Evolutionary conservation across 2,329 filamentous ascomycete genomes (phyloP).

Genomic region (Orbilia oligospora): DNA sequence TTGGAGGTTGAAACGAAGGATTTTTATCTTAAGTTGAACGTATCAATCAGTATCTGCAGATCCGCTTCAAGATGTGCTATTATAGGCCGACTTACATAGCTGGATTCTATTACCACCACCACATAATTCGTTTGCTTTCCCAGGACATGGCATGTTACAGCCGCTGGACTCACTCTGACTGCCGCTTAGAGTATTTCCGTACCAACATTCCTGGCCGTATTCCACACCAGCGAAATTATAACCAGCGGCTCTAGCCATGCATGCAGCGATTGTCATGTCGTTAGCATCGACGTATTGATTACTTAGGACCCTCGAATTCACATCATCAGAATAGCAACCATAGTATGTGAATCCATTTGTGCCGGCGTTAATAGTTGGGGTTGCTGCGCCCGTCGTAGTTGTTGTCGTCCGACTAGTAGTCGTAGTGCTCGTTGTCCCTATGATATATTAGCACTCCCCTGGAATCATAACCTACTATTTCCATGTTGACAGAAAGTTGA

Average conservation of each 20-base stretch:
- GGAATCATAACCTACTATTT: background rate
- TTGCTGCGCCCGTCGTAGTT: conserved; percentile 2
- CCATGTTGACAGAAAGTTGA: background rate
- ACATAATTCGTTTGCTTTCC: conserved; percentile 71
- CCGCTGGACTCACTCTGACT: conserved; percentile 62
- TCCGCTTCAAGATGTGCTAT: background rate
- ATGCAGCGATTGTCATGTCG: conserved; percentile 66
- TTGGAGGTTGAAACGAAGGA: conserved; percentile 23
- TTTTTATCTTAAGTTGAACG: conserved; percentile 5
- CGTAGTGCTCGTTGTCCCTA: conserved; percentile 17
- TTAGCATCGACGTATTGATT: conserved; percentile 60
- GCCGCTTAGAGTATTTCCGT: conserved; percentile 12
- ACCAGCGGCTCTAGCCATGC: conserved; percentile 64
- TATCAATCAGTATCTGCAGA: background rate
- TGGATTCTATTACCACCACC: conserved; percentile 69
- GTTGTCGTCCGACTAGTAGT: background rate
- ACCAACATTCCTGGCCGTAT: conserved; percentile 62
- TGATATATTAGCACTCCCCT: background rate
- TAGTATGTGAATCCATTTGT: conserved; percentile 33
- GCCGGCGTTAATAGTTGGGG: conserved; percentile 30
- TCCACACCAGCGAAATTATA: conserved; percentile 67
- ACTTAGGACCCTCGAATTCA: conserved; percentile 65
- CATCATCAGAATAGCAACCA: conserved; percentile 65
- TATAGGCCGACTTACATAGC: conserved; percentile 7
- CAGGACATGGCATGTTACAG: conserved; percentile 72